A percentile compares a stretch with the other conserved stretches of the same genome.
Conservation (phyloP, 2,329 filamentous ascomycete species). For the Xylaria sp. region DNA sequence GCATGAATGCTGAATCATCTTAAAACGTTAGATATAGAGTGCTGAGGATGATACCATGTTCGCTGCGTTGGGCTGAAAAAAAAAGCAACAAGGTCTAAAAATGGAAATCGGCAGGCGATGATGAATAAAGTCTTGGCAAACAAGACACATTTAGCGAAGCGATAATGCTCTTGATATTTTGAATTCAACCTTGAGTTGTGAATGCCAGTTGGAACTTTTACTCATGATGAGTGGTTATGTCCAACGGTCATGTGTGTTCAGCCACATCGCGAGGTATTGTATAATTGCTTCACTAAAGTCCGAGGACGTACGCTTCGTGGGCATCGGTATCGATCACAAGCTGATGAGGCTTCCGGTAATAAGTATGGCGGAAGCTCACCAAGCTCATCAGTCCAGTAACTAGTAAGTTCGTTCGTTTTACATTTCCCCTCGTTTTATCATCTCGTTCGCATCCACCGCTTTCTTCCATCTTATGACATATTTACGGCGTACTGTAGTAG, state of each 20-base stretch:
- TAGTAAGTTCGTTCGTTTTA: too few species aligned
- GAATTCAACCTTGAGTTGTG: too few species aligned
- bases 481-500: background rate
- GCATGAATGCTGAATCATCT: background rate
- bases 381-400: too few species aligned
- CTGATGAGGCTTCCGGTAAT: too few species aligned
- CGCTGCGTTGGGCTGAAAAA: background rate
- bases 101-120: too few species aligned
- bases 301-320: too few species aligned
- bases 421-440: background rate
- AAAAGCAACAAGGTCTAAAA: too few species aligned
- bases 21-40: background rate
- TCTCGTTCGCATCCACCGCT: background rate
- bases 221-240: background rate
- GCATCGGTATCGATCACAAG: too few species aligned
- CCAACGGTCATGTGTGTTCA: background rate
- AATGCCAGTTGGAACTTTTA: background rate
- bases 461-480: background rate
- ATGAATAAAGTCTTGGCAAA: too few species aligned
- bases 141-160: background rate
- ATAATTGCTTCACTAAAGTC: too few species aligned
- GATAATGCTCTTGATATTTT: background rate
- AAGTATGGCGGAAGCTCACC: too few species aligned
- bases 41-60: background rate
- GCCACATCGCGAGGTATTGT: too few species aligned